Base-by-base conservation (phyloP, 2,329 filamentous ascomycete species). In the Elsinoe arachidis region DNA sequence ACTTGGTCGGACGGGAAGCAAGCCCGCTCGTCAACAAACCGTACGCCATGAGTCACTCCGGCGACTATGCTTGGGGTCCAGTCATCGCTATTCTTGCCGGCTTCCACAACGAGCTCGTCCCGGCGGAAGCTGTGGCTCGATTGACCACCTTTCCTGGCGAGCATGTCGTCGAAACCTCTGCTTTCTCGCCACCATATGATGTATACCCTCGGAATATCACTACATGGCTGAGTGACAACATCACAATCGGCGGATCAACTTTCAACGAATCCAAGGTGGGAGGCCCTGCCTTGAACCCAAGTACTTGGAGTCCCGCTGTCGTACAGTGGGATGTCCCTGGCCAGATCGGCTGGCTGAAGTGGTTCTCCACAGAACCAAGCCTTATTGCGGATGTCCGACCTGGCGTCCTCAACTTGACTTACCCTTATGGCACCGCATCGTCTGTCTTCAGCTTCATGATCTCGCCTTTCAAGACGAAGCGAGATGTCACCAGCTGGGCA, bases 221-320 rank as follows among this genome's bases (percentile, higher is more conserved):
- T 0, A 75, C 79, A 10, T 85, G 80, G 79, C 63, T 85, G 0
- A 78, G 78, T 0, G 67, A 74, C 2, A 76, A 79, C 21, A 69
- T 85, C 10, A 83, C 77, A 7, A 83, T 86, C 60, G 83, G 83
- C 37, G 80, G 78, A 0, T 77, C 82, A 63, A 78, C 80, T 0
- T 83, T 81, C 61, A 73, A 72, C 11, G 76, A 84, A 66, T 77
- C 73, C 41, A 74, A 76, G 1, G 66, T 83, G 5, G 82, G 82
- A 9, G 83, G 82, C 0, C 77, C 78, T 4, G 72, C 75, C 1
- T 73, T 73, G 53, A 79, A 78, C 43, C 74, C 75, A 4, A 72
- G 66, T 5, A 75, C 78, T 0, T 85, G 82, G 67, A 83, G 79
- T 58, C 82, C 82, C 0, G 78, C 79, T 0, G 77, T 85, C 5